A percentile compares a stretch with the other conserved stretches of the same genome.
Evolutionary conservation across 2,329 filamentous ascomycete genomes (phyloP).

Genomic region (Fusarium floridanum): DNA sequence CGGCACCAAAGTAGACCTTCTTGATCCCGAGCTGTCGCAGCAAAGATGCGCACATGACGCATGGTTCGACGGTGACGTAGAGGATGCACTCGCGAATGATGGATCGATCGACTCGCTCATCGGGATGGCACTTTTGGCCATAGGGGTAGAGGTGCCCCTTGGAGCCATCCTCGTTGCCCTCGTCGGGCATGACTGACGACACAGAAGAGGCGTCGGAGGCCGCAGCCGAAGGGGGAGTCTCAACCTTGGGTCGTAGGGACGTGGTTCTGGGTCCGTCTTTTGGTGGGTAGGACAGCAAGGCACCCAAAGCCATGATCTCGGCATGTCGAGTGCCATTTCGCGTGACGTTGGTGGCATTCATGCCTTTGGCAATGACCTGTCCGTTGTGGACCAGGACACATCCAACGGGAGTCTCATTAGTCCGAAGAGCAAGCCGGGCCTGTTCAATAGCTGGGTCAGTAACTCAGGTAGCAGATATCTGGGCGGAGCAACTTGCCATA

Average conservation of each 20-base stretch:
- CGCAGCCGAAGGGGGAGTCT: slow-evolving; percentile 40
- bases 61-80: slow-evolving; percentile 98
- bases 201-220: slow-evolving; percentile 42
- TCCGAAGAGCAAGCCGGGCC: slow-evolving; percentile 86
- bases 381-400: slow-evolving; percentile 90
- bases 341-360: slow-evolving; percentile 96
- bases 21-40: slow-evolving; percentile 89
- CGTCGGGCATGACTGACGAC: slow-evolving; percentile 49
- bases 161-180: slow-evolving; percentile 65
- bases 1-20: slow-evolving; percentile 93
- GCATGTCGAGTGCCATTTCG: slow-evolving; percentile 94
- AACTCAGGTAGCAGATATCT: neutral
- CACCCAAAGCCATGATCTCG: slow-evolving; percentile 87
- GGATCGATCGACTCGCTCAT: slow-evolving; percentile 71
- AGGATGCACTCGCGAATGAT: slow-evolving; percentile 80
- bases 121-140: slow-evolving; percentile 69
- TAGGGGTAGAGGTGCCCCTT: slow-evolving; percentile 72
- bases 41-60: slow-evolving; percentile 97
- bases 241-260: slow-evolving; percentile 51
- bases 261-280: slow-evolving; percentile 48
- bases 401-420: slow-evolving; percentile 95
- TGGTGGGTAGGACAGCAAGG: slow-evolving; percentile 61
- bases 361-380: slow-evolving; percentile 86
- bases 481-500: slow-evolving; percentile 73
- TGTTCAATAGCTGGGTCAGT: slow-evolving; percentile 52